Percentiles rank a stretch among this genome's conserved stretches.
Conservation (phyloP, 176 grass and related monocot species). For the Sorghum bicolor region Sorghum_bicolor_NCBIv3 NC_012870.2:67543001-67543500, state of each 20-base stretch:
- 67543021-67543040: background rate
- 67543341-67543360: background rate
- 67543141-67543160: too few relatives aligned
- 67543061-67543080: conserved; percentile 8
- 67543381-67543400: background rate
- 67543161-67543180: too few relatives aligned
- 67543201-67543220: too few relatives aligned
- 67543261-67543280: too few relatives aligned
- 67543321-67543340: background rate
- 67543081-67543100: background rate
- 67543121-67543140: background rate
- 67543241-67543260: too few relatives aligned
- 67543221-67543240: too few relatives aligned
- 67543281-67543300: too few relatives aligned
- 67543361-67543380: background rate
- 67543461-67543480: background rate
- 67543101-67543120: background rate
- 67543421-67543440: background rate
- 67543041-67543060: background rate
- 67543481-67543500: background rate
- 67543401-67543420: background rate
- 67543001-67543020: background rate
- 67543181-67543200: too few relatives aligned
- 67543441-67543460: background rate
- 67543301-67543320: background rate